These are phyloP conservation scores for Nakaseomyces sp. DNA, from an alignment of 1,139 yeast genomes.

Conservation along the genomic window DNA sequence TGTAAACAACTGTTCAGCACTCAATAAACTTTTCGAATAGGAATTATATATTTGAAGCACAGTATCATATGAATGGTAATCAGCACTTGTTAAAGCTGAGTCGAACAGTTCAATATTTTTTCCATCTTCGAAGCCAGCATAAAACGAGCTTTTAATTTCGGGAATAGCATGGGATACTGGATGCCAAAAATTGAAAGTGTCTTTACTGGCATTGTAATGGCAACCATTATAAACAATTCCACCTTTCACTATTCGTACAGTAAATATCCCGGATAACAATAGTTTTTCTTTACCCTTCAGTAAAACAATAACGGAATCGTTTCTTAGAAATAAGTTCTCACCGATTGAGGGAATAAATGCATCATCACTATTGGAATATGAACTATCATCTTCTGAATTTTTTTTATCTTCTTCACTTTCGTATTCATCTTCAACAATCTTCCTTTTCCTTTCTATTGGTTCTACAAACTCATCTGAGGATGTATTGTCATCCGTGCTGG, in stretches of 20 bases:
- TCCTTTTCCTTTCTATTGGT: background rate
- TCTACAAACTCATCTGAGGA: background rate
- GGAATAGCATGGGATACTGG: slow-evolving; percentile 51
- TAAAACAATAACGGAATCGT: slow-evolving; percentile 10
- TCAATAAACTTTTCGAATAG: slow-evolving; percentile 11
- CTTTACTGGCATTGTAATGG: slow-evolving; percentile 38
- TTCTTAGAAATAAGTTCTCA: slow-evolving; percentile 9
- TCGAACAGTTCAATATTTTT: background rate
- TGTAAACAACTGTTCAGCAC: slow-evolving; percentile 13
- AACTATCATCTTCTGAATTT: no score
- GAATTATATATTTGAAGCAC: slow-evolving; percentile 19
- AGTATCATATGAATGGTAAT: background rate
- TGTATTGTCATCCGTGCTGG: background rate
- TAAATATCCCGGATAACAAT: slow-evolving; percentile 52
- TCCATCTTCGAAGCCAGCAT: slow-evolving; percentile 30
- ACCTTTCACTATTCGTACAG: slow-evolving; percentile 49
- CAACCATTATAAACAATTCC: slow-evolving; percentile 47
- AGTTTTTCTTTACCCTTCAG: slow-evolving; percentile 34
- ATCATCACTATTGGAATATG: background rate
- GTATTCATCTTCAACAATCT: background rate
- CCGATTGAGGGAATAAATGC: slow-evolving; percentile 7
- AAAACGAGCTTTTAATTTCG: slow-evolving; percentile 35
- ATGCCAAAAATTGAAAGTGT: slow-evolving; percentile 37
- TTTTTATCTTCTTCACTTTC: background rate
- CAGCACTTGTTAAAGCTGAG: background rate